Evolutionary conservation across 73 alveolate genomes (phyloP).

Genomic region (Tetrahymena thermophila): DNA sequence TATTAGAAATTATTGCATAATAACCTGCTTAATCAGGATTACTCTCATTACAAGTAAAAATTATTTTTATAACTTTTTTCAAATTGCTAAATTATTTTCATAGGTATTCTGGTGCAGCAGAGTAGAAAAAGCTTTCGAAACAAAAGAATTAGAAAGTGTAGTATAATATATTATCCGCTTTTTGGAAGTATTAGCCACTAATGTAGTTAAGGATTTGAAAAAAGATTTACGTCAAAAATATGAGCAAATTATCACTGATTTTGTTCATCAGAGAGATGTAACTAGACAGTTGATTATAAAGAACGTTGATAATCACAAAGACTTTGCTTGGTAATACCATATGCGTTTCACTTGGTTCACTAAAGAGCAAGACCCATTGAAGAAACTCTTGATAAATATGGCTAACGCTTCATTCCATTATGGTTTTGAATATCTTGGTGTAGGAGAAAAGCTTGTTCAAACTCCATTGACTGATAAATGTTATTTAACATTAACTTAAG

Average conservation of each 20-base stretch:
- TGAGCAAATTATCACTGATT: slow-evolving; percentile 95
- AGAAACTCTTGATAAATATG: slow-evolving; percentile 92
- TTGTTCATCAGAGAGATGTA: slow-evolving; percentile 99
- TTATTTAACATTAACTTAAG: slow-evolving; percentile 91
- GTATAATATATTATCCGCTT: slow-evolving; percentile 78
- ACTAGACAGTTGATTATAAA: slow-evolving; percentile 77
- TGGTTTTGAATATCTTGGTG: slow-evolving; percentile 99
- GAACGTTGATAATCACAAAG: slow-evolving; percentile 61
- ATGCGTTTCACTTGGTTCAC: slow-evolving; percentile 99
- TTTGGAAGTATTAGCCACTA: slow-evolving; percentile 75
- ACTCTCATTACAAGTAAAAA: slow-evolving; percentile 70
- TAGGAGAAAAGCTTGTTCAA: slow-evolving; percentile 93
- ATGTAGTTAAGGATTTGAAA: slow-evolving; percentile 91
- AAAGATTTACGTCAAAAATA: slow-evolving; percentile 95
- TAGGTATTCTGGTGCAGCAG: slow-evolving; percentile 82
- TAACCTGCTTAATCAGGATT: slow-evolving; percentile 95
- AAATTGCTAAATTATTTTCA: too few relatives aligned
- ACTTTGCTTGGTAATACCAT: slow-evolving; percentile 98
- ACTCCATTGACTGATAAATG: slow-evolving; percentile 98
- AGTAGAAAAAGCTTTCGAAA: slow-evolving; percentile 74
- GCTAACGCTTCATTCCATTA: slow-evolving; percentile 96
- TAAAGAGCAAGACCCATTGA: slow-evolving; percentile 79
- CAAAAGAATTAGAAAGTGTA: slow-evolving; percentile 72
- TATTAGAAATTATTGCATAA: slow-evolving; percentile 83
- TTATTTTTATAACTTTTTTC: too few relatives aligned